Evolutionary conservation across 2,329 filamentous ascomycete species (phyloP).

Genomic region (Pleomassaria siparia): DNA sequence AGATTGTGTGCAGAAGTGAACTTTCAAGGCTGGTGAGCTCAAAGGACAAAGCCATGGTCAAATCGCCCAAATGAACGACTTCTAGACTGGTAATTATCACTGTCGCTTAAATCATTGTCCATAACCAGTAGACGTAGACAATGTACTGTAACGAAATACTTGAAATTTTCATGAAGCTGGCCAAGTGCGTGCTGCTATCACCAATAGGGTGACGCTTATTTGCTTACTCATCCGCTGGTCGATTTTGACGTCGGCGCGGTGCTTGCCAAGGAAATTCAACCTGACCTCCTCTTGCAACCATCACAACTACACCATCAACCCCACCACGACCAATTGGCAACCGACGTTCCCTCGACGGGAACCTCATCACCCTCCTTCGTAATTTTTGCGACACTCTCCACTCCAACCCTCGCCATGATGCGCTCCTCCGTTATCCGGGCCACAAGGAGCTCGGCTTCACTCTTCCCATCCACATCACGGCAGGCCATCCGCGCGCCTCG

Average conservation of each 20-base stretch:
- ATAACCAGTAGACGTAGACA: too few species aligned
- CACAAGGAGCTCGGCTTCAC: conserved; percentile 38
- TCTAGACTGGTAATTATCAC: too few species aligned
- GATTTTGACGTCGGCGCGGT: background rate
- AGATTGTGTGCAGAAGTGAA: too few species aligned
- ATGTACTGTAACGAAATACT: background rate
- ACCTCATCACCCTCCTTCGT: conserved; percentile 31
- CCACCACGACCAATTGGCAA: conserved; percentile 42
- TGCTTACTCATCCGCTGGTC: background rate
- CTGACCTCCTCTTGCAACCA: background rate
- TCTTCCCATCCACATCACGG: conserved; percentile 38
- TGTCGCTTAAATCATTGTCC: too few species aligned
- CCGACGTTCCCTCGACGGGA: conserved; percentile 39
- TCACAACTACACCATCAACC: too few species aligned
- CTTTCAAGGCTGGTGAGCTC: too few species aligned
- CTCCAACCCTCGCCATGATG: conserved; percentile 42
- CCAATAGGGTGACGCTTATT: background rate
- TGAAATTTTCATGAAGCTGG: background rate
- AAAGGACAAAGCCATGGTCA: too few species aligned
- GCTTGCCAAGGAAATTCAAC: background rate
- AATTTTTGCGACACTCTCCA: conserved; percentile 41
- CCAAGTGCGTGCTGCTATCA: background rate
- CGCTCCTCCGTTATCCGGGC: conserved; percentile 44
- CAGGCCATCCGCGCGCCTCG: conserved; percentile 32
- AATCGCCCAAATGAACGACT: too few species aligned